Conservation (phyloP, 208 protist genomes). For the Acanthamoeba culbertsoni region DNA sequence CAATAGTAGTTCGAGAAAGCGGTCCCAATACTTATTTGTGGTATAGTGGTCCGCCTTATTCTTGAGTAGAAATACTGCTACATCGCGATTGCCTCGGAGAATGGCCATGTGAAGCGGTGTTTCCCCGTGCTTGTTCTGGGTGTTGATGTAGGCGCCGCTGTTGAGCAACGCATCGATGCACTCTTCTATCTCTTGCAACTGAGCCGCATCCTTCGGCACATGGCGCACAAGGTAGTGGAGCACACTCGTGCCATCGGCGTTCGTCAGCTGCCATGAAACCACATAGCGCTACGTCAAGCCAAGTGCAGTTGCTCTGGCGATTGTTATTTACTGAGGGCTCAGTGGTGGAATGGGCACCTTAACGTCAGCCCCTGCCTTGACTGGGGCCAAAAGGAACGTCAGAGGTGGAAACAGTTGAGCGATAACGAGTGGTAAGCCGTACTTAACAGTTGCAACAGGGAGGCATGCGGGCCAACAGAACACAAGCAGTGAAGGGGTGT, state of each 20-base stretch:
- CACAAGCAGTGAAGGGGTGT: background rate
- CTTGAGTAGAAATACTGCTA: background rate
- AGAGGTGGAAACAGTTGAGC: background rate
- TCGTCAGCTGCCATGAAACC: background rate
- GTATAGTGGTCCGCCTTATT: background rate
- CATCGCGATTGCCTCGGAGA: background rate
- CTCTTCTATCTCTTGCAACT: background rate
- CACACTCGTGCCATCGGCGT: background rate
- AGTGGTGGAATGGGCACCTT: background rate
- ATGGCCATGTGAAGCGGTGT: constrained; percentile 1
- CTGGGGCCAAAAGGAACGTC: background rate
- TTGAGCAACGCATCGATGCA: background rate
- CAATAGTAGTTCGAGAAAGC: background rate
- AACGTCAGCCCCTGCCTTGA: background rate
- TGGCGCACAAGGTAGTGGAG: background rate
- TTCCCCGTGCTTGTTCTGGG: background rate
- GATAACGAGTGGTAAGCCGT: background rate
- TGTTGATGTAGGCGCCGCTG: background rate
- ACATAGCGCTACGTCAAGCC: no score
- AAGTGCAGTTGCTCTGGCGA: no score
- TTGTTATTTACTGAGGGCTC: no score
- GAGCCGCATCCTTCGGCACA: background rate
- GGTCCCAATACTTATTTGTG: background rate
- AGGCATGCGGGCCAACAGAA: background rate
- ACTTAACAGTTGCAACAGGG: background rate